Base-by-base conservation (phyloP, 176 grass and related monocot species). In the Bonia amplexicaulis region DNA sequence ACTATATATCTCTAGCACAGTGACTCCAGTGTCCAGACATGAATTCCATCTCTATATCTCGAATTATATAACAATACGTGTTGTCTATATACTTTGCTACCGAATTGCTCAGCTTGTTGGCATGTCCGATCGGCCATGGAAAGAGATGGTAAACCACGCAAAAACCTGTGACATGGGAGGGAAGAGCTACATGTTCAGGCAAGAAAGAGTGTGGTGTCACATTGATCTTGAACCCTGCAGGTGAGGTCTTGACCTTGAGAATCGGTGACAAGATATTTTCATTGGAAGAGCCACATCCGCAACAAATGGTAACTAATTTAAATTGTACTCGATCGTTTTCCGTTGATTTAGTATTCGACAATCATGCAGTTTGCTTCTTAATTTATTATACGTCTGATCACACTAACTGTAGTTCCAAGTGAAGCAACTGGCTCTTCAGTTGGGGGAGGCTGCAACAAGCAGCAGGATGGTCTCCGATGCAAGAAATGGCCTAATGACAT, bases 141-240 rank as follows among this genome's bases (percentile, higher is more conserved):
- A 80, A 10, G 57, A 7, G 35, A 79, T 72, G 0, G 39, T 64
- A 61, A 17, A 69, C 1, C 89, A 91, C 31, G 89, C 89, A n/a
- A 69, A 8, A 9, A 87, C 59, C 46, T 87, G 80, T 20, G 16
- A 61, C 22, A 11, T 84, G 41, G 85, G 80, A 57, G 41, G 59
- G 25, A 62, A 62, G 25, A 13, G 59, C 59, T 62, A 62, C 59
- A 27, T 13, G 0, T 62, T 27, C 59, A 62, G 12, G 25, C 25
- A 12, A 6, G 23, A 62, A 62, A 27, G n/a, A 6, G 25, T 29
- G 59, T 27, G 59, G 12, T 14, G 5, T 27, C 25, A 27, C 59
- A 62, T 26, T 61, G 23, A 26, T 11, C 11, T 27, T 62, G 4
- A 62, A 13, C 59, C 59, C 59, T 62, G 25, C 12, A 2, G 11